phyloP scores from a whole-genome alignment of 495 filamentous ascomycete genomes.

The Aspergillus indologenus region DNA sequence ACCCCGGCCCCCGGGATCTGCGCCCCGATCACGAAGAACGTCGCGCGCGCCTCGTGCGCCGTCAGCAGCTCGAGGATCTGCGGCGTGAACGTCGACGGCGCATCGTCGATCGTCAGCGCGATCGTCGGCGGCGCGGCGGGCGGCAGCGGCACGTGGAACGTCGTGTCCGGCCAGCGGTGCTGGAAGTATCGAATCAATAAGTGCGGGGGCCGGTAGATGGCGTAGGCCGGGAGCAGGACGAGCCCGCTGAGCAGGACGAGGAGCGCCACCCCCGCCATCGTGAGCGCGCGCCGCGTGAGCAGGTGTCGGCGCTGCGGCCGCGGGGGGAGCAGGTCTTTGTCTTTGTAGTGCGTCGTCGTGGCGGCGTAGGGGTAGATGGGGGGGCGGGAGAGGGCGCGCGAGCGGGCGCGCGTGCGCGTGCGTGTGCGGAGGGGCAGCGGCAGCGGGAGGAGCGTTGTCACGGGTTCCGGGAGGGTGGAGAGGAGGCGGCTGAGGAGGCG shows the following conservation, averaged over 20 bases:
- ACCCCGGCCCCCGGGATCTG: conserved; percentile 58
- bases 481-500: not conserved
- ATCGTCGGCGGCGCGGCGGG: conserved; percentile 40
- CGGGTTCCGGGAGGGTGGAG: conserved; percentile 8
- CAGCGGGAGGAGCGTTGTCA: conserved; percentile 36
- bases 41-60: conserved; percentile 57
- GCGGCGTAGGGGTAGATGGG: not conserved
- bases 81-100: conserved; percentile 67
- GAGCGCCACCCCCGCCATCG: conserved; percentile 52
- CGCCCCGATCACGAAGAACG: conserved; percentile 76
- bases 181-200: conserved; percentile 65
- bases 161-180: conserved; percentile 67
- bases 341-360: not conserved
- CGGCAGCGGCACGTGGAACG: conserved; percentile 58
- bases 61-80: conserved; percentile 65
- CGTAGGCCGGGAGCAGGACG: conserved; percentile 55
- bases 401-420: not conserved
- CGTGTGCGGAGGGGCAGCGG: conserved; percentile 20
- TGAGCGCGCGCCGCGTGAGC: conserved; percentile 37
- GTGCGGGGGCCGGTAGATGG: conserved; percentile 71
- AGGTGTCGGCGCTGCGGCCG: too few relatives aligned
- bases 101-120: conserved; percentile 83
- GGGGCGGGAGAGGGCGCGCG: not conserved
- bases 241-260: conserved; percentile 43
- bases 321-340: too few relatives aligned